Conservation (phyloP, 2,329 filamentous ascomycete species). For the Beauveria medogensis region DNA sequence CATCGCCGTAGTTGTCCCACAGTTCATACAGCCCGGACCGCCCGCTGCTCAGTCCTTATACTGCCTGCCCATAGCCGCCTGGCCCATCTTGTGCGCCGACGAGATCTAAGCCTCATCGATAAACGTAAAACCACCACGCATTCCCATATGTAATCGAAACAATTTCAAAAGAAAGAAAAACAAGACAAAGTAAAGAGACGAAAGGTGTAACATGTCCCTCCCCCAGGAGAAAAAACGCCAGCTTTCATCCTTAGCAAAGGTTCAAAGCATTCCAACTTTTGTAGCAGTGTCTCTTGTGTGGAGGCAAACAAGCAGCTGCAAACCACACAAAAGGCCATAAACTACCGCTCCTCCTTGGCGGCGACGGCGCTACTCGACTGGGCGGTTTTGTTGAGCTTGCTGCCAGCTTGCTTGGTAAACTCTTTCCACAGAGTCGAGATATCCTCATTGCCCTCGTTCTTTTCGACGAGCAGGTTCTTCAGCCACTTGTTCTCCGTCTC, state of each 20-base stretch:
- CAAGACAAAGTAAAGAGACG: not conserved
- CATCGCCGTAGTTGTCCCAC: conserved; percentile 14
- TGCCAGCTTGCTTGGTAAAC: conserved; percentile 31
- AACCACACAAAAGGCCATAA: not conserved
- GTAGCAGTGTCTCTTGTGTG: not conserved
- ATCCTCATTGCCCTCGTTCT: conserved; percentile 58
- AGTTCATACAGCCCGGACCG: conserved; percentile 5
- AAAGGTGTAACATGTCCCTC: not conserved
- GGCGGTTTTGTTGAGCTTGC: conserved; percentile 23
- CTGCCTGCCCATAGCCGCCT: not conserved
- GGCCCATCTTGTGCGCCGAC: not conserved
- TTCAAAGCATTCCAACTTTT: conserved; percentile 6
- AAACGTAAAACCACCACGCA: not conserved
- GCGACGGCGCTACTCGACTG: conserved; percentile 15
- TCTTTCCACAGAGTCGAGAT: conserved; percentile 45
- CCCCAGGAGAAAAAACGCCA: conserved; percentile 10
- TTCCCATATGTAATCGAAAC: not conserved
- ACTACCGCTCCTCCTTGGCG: conserved; percentile 18
- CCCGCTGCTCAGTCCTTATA: conserved; percentile 8
- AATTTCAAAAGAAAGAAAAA: not conserved
- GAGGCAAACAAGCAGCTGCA: not conserved
- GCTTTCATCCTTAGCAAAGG: not conserved
- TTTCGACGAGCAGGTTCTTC: conserved; percentile 73
- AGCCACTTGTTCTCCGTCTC: conserved; percentile 79
- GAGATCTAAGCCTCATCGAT: not conserved